Conservation (phyloP, 208 protist genomes). For the Naegleria lovaniensis region DNA sequence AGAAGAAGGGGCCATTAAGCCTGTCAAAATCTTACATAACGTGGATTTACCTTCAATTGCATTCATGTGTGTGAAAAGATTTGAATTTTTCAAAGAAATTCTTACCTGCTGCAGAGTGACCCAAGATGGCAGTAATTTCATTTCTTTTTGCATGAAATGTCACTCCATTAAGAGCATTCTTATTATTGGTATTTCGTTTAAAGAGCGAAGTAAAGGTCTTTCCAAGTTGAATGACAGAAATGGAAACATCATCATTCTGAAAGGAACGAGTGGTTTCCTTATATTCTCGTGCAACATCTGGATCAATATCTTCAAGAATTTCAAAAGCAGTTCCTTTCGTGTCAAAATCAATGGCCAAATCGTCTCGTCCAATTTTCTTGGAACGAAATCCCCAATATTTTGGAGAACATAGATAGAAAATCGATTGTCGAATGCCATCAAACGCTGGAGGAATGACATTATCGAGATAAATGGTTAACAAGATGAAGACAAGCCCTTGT, state of each 20-base stretch:
- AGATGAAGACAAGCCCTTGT: neutral
- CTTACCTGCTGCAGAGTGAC: constrained; percentile 58
- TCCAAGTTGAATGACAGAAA: neutral
- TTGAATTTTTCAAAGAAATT: too few species aligned
- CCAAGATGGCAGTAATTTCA: neutral
- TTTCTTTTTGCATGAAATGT: neutral
- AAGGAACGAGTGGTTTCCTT: neutral
- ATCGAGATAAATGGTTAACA: constrained; percentile 4
- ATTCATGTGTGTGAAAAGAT: too few species aligned
- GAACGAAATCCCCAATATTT: neutral
- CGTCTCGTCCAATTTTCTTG: neutral
- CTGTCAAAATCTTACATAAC: constrained; percentile 63
- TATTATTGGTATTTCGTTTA: neutral
- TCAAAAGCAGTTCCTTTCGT: neutral
- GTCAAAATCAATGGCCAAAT: neutral
- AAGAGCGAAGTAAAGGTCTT: neutral
- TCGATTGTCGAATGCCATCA: neutral
- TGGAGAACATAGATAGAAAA: neutral
- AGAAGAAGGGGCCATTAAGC: constrained; percentile 55
- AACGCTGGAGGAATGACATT: neutral
- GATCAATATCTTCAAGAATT: neutral
- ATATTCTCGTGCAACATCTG: neutral
- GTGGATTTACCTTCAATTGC: constrained; percentile 77
- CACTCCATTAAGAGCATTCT: neutral
- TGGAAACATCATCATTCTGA: neutral